A percentile compares a stretch with the other conserved stretches of the same genome.
These are phyloP conservation scores for Hygrophila difformis DNA, from an alignment of 257 asterid genomes.

Conservation along the genomic window DNA sequence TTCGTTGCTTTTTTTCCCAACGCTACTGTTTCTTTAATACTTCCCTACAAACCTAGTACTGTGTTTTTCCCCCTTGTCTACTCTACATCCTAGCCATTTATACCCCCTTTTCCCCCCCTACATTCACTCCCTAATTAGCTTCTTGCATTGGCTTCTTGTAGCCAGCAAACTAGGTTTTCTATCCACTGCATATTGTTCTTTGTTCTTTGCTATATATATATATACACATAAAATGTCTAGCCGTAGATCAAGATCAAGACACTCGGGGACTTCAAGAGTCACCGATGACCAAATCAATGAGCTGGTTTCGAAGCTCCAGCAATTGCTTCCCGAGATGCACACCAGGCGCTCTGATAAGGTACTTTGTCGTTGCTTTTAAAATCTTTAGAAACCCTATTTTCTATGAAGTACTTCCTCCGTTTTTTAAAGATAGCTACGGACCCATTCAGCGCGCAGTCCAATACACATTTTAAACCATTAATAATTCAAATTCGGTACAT, in stretches of 20 bases:
- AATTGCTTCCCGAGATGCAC: slow-evolving; percentile 49
- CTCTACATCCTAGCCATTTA: not conserved
- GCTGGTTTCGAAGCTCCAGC: slow-evolving; percentile 50
- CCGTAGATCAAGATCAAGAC: slow-evolving; percentile 52
- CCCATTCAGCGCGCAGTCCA: too few species aligned
- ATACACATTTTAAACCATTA: too few species aligned
- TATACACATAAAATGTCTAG: slow-evolving; percentile 34
- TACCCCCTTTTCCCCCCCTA: not conserved
- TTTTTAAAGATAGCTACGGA: too few species aligned
- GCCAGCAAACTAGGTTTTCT: not conserved
- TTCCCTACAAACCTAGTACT: slow-evolving; percentile 13
- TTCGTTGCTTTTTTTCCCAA: too few species aligned
- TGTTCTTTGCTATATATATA: too few species aligned
- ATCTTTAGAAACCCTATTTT: too few species aligned
- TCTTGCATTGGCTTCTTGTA: not conserved
- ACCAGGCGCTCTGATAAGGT: slow-evolving; percentile 50
- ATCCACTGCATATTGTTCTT: not conserved
- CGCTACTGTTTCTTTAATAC: slow-evolving; percentile 8
- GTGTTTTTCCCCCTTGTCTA: not conserved
- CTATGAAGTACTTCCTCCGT: too few species aligned
- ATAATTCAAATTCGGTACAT: too few species aligned
- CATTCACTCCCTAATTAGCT: not conserved
- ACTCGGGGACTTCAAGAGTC: slow-evolving; percentile 38
- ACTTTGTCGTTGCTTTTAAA: too few species aligned
- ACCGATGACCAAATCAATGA: slow-evolving; percentile 51